A percentile compares a stretch with the other conserved stretches of the same genome.
Conservation (phyloP, 23 red algal genomes). For the Gracilariopsis chorda region DNA sequence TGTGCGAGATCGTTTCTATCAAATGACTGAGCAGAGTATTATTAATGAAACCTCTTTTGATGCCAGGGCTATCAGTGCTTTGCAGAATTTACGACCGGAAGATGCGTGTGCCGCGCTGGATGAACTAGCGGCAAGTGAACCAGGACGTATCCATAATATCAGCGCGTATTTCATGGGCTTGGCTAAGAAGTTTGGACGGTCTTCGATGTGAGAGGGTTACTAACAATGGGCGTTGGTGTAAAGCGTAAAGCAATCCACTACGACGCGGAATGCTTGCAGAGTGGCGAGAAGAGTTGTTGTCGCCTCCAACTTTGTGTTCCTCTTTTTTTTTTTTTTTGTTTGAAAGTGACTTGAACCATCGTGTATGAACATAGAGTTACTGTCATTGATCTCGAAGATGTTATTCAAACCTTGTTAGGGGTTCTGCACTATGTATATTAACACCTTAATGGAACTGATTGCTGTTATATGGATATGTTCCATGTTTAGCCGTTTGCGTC, state of each 20-base stretch:
- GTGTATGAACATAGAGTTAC: no score
- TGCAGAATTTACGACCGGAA: conserved; percentile 43
- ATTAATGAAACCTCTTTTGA: conserved; percentile 71
- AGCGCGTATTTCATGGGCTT: conserved; percentile 83
- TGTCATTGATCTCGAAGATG: no score
- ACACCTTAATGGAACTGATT: no score
- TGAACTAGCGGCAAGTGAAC: conserved; percentile 72
- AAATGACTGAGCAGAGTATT: conserved; percentile 60
- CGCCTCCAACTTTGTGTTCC: background rate
- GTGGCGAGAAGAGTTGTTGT: no score
- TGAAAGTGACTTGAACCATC: no score
- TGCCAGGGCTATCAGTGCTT: conserved; percentile 57
- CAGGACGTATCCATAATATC: conserved; percentile 71
- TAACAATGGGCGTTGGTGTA: conserved; percentile 10
- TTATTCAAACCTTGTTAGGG: no score
- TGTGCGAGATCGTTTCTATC: conserved; percentile 69
- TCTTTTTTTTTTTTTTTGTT: background rate
- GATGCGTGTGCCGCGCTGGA: conserved; percentile 69
- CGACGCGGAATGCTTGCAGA: background rate
- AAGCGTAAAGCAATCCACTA: conserved; percentile 2
- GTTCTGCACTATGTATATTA: no score
- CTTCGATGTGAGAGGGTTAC: conserved; percentile 48
- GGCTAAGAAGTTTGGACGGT: conserved; percentile 63
- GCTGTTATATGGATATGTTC: no score
- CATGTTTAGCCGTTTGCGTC: no score